Evolutionary conservation across 495 filamentous ascomycete genomes (phyloP).

Genomic region (Penicillium lagena): DNA sequence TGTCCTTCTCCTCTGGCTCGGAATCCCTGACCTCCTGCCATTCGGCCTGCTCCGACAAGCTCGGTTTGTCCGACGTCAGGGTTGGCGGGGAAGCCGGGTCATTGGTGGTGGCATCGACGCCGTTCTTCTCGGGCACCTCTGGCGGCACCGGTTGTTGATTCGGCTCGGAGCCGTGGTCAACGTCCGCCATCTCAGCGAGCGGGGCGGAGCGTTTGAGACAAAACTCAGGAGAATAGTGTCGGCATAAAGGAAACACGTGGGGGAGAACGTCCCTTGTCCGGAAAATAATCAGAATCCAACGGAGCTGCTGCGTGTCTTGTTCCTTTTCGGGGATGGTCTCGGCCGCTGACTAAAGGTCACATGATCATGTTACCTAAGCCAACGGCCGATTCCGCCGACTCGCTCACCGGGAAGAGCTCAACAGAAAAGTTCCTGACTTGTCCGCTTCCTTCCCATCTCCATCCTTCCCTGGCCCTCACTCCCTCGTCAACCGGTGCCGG

Average conservation of each 20-base stretch:
- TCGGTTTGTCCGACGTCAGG: constrained; percentile 27
- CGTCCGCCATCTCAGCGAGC: constrained; percentile 42
- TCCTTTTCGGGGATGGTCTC: constrained; percentile 17
- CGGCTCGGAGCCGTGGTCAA: constrained; percentile 32
- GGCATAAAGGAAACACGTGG: constrained; percentile 21
- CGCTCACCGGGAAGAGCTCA: constrained; percentile 36
- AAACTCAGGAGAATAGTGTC: background rate
- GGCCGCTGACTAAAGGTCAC: constrained; percentile 5
- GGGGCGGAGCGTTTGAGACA: constrained; percentile 24
- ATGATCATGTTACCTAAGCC: constrained; percentile 8
- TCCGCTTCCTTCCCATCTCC: constrained; percentile 24
- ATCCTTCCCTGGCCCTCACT: constrained; percentile 20
- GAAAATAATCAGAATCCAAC: background rate
- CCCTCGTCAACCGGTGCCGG: constrained; percentile 10
- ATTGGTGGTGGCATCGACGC: constrained; percentile 23
- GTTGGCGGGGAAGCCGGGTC: constrained; percentile 20
- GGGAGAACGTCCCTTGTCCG: background rate
- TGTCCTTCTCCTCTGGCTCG: constrained; percentile 5
- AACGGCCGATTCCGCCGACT: constrained; percentile 19
- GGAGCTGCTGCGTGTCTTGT: constrained; percentile 12
- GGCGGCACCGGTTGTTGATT: constrained; percentile 22
- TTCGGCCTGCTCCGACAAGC: constrained; percentile 20
- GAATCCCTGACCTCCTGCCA: constrained; percentile 22
- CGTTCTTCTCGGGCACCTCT: constrained; percentile 27
- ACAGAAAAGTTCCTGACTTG: constrained; percentile 39